Conservation (phyloP, 768 basidiomycete genomes). For the Aureoboletus auriporus region DNA sequence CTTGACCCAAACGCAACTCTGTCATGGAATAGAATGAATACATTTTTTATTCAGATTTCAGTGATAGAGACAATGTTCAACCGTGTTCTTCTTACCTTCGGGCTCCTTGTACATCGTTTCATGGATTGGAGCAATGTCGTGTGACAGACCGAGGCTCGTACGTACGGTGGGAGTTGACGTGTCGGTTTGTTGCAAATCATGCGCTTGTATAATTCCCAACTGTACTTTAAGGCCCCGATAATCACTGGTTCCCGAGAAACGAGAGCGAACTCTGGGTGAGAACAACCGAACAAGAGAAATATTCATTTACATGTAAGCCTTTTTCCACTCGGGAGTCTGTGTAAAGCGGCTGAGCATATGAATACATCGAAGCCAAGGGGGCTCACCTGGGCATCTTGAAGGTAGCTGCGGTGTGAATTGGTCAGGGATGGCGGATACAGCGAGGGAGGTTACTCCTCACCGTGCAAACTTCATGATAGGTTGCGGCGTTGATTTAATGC, state of each 20-base stretch:
- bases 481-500: background rate
- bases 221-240: conserved; percentile 74
- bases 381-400: conserved; percentile 62
- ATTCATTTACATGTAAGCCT: conserved; percentile 23
- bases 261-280: background rate
- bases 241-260: conserved; percentile 41
- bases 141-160: conserved; percentile 1
- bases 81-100: background rate
- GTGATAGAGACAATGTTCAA: background rate
- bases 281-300: background rate
- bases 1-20: background rate
- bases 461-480: conserved; percentile 55
- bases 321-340: conserved; percentile 62
- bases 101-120: background rate
- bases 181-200: conserved; percentile 20
- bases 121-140: background rate
- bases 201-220: conserved; percentile 50
- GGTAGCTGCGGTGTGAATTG: conserved; percentile 40
- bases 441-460: conserved; percentile 28
- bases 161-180: background rate
- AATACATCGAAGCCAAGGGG: background rate
- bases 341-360: background rate
- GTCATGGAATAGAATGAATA: background rate
- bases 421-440: background rate
- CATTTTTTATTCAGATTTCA: background rate